Percentiles rank a stretch among this genome's conserved stretches.
phyloP scores from a whole-genome alignment of 2,329 filamentous ascomycete genomes.

The Aspergillus pseudoviridinutans region DNA sequence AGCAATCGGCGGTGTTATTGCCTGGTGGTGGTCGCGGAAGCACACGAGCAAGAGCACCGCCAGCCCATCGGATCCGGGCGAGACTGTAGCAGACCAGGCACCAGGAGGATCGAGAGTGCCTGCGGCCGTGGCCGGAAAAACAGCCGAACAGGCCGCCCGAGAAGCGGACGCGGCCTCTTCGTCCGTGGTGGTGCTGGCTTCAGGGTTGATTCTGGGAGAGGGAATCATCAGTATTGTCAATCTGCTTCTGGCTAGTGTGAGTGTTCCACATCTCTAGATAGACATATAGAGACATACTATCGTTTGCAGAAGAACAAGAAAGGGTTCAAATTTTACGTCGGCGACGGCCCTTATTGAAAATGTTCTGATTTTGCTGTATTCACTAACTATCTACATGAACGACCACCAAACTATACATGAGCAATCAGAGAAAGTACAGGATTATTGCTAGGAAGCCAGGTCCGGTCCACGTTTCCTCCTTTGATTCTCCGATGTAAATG shows the following conservation, averaged over 20 bases:
- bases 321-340: no score
- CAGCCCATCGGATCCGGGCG: neutral
- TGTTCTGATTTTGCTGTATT: neutral
- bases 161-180: conserved; percentile 44
- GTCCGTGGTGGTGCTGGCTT: conserved; percentile 82
- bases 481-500: neutral
- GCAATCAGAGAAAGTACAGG: neutral
- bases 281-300: neutral
- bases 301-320: no score
- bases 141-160: conserved; percentile 41
- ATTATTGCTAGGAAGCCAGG: neutral
- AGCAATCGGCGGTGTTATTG: conserved; percentile 71
- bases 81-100: neutral
- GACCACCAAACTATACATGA: neutral
- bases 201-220: conserved; percentile 86
- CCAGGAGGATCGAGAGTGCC: neutral
- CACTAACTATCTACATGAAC: neutral
- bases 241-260: conserved; percentile 70
- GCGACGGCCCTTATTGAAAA: neutral
- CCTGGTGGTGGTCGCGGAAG: conserved; percentile 70
- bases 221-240: conserved; percentile 91
- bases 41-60: conserved; percentile 20
- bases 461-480: neutral
- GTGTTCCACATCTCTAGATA: conserved; percentile 66
- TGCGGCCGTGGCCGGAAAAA: neutral